Evolutionary conservation across 2,329 filamentous ascomycete genomes (phyloP).

Genomic region (Pseudogymnoascus sp.): DNA sequence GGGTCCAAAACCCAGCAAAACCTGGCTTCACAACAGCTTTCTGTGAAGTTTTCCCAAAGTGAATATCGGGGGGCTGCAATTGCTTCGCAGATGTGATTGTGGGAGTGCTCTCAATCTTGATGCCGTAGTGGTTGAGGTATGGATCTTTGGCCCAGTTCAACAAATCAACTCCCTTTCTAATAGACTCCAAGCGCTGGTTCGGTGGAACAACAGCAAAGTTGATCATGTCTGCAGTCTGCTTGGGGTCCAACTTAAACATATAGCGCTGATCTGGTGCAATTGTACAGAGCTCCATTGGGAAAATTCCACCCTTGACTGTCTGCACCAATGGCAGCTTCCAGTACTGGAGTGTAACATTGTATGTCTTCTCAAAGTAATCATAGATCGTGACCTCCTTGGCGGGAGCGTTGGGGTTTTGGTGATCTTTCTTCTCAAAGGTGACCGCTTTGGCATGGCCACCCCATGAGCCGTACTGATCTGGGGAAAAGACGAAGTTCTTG

Average conservation of each 20-base stretch:
- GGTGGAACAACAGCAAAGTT: constrained; percentile 82
- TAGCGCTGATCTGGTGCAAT: constrained; percentile 51
- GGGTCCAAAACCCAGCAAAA: constrained; percentile 1
- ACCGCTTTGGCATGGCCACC: constrained; percentile 44
- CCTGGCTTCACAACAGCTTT: constrained; percentile 1
- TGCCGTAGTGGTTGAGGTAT: constrained; percentile 63
- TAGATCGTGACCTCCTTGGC: constrained; percentile 31
- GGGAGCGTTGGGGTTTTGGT: constrained; percentile 34
- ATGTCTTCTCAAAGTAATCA: constrained; percentile 49
- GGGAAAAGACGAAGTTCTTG: constrained; percentile 39
- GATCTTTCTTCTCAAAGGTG: constrained; percentile 44
- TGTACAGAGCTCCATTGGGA: constrained; percentile 54
- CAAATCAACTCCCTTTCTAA: constrained; percentile 58
- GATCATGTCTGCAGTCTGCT: constrained; percentile 73
- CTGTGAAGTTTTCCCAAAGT: constrained; percentile 1
- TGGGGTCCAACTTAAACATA: constrained; percentile 50
- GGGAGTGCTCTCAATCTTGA: constrained; percentile 48
- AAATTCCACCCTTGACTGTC: constrained; percentile 44
- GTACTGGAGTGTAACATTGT: constrained; percentile 41
- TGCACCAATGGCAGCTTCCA: constrained; percentile 48
- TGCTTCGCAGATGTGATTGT: constrained; percentile 24
- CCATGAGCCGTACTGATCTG: constrained; percentile 31
- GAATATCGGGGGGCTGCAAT: background rate
- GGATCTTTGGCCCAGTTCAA: constrained; percentile 62
- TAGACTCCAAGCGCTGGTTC: constrained; percentile 54